Evolutionary conservation across 2,329 filamentous ascomycete species (phyloP).

Genomic region (Fusarium pseudograminearum): DNA sequence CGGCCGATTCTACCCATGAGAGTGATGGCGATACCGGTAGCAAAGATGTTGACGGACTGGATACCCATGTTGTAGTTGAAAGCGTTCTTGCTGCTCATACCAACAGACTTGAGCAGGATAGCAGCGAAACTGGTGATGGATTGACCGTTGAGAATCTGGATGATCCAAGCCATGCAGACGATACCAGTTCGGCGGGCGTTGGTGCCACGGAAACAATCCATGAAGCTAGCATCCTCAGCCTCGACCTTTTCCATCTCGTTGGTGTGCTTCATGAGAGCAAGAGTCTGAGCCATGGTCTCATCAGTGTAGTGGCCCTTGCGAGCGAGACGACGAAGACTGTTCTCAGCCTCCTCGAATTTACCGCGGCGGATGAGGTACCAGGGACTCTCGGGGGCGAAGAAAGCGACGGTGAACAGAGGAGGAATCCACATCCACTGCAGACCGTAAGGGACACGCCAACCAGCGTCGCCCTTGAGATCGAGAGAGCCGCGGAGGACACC

Average conservation of each 20-base stretch:
- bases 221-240: conserved; percentile 60
- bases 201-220: conserved; percentile 61
- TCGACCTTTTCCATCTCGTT: conserved; percentile 56
- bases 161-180: conserved; percentile 54
- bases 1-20: conserved; percentile 55
- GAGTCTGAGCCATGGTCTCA: conserved; percentile 53
- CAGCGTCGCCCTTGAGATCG: conserved; percentile 54
- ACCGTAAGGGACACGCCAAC: conserved; percentile 61
- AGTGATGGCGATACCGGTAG: conserved; percentile 56
- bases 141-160: conserved; percentile 54
- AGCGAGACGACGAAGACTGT: conserved; percentile 56
- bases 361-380: conserved; percentile 62
- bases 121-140: conserved; percentile 67
- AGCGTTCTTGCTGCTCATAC: conserved; percentile 56
- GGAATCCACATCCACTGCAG: conserved; percentile 63
- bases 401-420: conserved; percentile 56
- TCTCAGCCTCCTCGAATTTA: conserved; percentile 54
- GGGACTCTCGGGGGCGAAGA: conserved; percentile 61
- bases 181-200: conserved; percentile 55
- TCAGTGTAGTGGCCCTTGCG: conserved; percentile 51
- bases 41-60: conserved; percentile 58
- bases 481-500: conserved; percentile 58
- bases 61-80: conserved; percentile 63
- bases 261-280: conserved; percentile 59
- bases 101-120: conserved; percentile 64